Evolutionary conservation across 78 protist genomes (phyloP).

Genomic region (Speleostelium caveatum): DNA sequence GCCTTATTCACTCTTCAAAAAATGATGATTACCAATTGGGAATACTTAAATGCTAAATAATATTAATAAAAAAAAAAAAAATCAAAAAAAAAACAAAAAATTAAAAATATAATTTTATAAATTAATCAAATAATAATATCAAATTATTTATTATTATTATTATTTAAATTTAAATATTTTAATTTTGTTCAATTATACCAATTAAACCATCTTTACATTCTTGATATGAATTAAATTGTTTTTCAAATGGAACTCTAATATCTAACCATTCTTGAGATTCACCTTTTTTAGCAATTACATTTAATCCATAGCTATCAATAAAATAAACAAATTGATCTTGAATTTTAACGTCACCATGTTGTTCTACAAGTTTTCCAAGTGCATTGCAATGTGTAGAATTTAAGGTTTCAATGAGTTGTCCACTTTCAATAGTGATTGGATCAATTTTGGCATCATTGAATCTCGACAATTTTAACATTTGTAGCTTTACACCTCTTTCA

Average conservation of each 20-base stretch:
- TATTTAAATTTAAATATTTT: background rate
- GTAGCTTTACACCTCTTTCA: slow-evolving; percentile 16
- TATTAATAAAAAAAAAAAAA: no score
- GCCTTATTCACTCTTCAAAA: slow-evolving; percentile 93
- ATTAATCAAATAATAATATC: no score
- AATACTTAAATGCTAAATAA: slow-evolving; percentile 30
- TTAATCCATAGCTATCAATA: slow-evolving; percentile 40
- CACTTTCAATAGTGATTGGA: slow-evolving; percentile 8
- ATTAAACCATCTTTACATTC: slow-evolving; percentile 55
- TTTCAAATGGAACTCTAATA: slow-evolving; percentile 65
- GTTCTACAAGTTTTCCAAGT: background rate
- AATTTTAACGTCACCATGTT: slow-evolving; percentile 60
- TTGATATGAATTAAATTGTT: slow-evolving; percentile 3
- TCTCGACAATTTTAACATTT: background rate
- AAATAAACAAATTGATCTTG: slow-evolving; percentile 28
- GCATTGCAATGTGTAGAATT: slow-evolving; percentile 18
- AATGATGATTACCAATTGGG: slow-evolving; percentile 91
- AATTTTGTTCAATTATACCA: slow-evolving; percentile 25
- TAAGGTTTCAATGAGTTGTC: slow-evolving; percentile 59
- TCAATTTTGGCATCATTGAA: background rate
- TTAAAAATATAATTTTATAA: no score
- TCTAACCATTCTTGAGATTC: slow-evolving; percentile 66
- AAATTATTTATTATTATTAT: no score
- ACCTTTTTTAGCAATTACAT: slow-evolving; percentile 38
- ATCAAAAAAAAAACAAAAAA: no score